Evolutionary conservation across 2,329 filamentous ascomycete species (phyloP).

Genomic region (Fusarium sp.): DNA sequence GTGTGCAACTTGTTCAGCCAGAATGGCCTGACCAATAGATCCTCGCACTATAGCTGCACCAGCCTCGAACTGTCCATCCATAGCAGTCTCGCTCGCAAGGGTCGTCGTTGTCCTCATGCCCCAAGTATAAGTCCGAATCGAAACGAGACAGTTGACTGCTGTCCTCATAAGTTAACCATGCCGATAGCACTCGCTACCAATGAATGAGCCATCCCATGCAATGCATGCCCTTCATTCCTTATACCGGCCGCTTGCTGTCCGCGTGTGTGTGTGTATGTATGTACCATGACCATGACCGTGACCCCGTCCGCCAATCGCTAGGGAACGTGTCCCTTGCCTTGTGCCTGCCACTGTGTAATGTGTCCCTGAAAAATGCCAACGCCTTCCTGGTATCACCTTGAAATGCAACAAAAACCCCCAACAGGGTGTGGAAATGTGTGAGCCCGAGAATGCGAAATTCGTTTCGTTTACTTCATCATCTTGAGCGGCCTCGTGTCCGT

Average conservation of each 20-base stretch:
- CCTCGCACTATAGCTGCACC: conserved; percentile 1
- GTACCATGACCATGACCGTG: conserved; percentile 31
- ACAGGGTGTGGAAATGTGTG: conserved; percentile 33
- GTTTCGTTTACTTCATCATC: conserved; percentile 49
- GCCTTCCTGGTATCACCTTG: conserved; percentile 55
- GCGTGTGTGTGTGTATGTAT: conserved; percentile 19
- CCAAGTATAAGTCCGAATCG: conserved; percentile 31
- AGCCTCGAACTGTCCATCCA: neutral
- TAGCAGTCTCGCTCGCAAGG: conserved; percentile 3
- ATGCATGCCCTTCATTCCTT: conserved; percentile 5
- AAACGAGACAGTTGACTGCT: conserved; percentile 35
- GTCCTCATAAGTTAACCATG: conserved; percentile 34
- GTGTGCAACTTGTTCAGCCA: conserved; percentile 12
- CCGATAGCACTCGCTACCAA: conserved; percentile 29
- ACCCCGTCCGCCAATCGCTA: conserved; percentile 16
- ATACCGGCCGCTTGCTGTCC: conserved; percentile 15
- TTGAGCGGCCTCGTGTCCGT: conserved; percentile 38
- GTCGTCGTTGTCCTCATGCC: conserved; percentile 31
- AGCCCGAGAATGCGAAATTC: conserved; percentile 41
- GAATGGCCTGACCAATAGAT: neutral
- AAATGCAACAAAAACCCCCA: conserved; percentile 46
- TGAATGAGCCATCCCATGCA: neutral
- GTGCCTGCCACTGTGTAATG: conserved; percentile 38
- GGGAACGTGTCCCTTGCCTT: conserved; percentile 22
- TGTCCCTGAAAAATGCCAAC: conserved; percentile 45